phyloP scores from a whole-genome alignment of 2,329 filamentous ascomycete genomes.

The Aspergillus arachidicola region DNA sequence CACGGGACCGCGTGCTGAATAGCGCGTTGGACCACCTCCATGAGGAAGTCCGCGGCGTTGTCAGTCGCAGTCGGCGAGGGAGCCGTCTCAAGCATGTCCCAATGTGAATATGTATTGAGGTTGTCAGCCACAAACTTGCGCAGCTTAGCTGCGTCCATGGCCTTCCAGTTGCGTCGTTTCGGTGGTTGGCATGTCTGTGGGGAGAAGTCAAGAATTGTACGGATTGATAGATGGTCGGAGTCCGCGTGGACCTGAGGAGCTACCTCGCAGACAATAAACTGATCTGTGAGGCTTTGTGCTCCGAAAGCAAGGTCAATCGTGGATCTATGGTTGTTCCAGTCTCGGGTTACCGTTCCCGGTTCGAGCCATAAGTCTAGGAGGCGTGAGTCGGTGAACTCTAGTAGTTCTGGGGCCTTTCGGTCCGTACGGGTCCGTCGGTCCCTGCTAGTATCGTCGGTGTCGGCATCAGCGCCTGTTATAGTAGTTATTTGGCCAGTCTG shows the following conservation, averaged over 20 bases:
- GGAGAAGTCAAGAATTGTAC: neutral
- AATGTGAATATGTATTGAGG: constrained; percentile 4
- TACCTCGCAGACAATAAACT: constrained; percentile 16
- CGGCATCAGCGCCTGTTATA: too few species aligned
- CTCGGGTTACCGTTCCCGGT: constrained; percentile 13
- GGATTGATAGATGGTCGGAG: constrained; percentile 5
- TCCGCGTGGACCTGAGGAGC: constrained; percentile 21
- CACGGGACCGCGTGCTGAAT: too few species aligned
- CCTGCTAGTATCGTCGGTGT: too few species aligned
- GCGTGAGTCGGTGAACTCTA: neutral
- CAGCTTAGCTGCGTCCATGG: neutral
- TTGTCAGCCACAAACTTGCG: neutral
- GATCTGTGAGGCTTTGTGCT: constrained; percentile 3
- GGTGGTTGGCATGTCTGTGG: neutral
- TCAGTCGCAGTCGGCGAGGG: too few species aligned
- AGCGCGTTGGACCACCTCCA: too few species aligned
- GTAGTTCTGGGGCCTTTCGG: neutral
- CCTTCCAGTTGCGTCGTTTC: neutral
- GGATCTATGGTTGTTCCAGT: constrained; percentile 8
- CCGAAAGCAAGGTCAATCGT: constrained; percentile 25
- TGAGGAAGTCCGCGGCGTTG: too few species aligned
- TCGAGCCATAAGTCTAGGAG: constrained; percentile 9
- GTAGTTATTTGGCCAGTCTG: too few species aligned
- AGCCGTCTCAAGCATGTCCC: neutral
- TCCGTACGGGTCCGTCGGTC: neutral